Evolutionary conservation across 805 yeast species (phyloP), one percentile per base, ranked within the genome.

Genomic region (Candida nonsorbophila): DNA sequence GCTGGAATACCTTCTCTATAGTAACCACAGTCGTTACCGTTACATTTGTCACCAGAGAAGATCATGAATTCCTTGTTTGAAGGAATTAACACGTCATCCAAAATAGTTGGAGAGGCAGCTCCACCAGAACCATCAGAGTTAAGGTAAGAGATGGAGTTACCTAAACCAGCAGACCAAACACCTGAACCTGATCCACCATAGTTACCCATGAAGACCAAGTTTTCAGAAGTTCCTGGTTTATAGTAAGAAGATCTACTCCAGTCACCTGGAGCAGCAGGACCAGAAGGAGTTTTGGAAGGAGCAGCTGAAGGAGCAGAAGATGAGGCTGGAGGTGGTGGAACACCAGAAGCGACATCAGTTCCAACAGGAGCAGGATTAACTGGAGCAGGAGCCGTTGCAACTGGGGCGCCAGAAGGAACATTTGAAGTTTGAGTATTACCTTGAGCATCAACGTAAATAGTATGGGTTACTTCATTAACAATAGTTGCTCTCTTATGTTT

Each of bases 131-230:
- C 94, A 55, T 88, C 86, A 6, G 84, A 45, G 49, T 77, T 84
- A 47, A 82, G 76, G 62, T 73, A 92, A 5, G 96, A 85, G 36
- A 92, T 69, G 19, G 97, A 88, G 77, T 83, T 83, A 63, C 98
- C 98, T 62, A 84, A 87, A 52, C 81, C 67, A 19, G 77, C 48
- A 20, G 88, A 83, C 84, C 90, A 90, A 20, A 73, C 74, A 65
- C 98, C 98, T 9, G 95, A 85, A 30, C 85, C 87, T 24, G 79
- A 66, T 44, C 94, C 95, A 61, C 98, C 98, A 50, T 67, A 64
- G 60, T 83, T 74, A 79, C 90, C 90, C 65, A 88, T 66, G 76
- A 92, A 88, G 22, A 77, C 78, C 42, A 77, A 63, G 58, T 87
- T 87, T 47, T 71, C 63, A 29, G 87, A 61, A 24, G 79, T 62